These are phyloP conservation scores for Colletotrichum sp. DNA, from an alignment of 2,329 filamentous ascomycete species.

Conservation along the genomic window DNA sequence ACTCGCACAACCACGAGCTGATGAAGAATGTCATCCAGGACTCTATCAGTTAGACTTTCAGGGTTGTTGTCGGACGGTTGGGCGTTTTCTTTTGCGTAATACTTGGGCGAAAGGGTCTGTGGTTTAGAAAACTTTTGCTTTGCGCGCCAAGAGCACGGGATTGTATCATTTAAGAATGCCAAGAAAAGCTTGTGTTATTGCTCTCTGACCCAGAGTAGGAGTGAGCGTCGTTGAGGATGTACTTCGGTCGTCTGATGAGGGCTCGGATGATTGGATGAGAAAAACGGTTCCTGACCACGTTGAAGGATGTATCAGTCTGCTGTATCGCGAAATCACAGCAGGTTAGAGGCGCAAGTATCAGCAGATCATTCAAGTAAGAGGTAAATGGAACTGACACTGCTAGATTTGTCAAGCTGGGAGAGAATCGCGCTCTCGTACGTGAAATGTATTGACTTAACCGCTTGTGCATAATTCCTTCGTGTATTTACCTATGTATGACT, in stretches of 20 bases:
- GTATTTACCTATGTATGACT: no score
- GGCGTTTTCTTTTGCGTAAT: neutral
- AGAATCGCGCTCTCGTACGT: no score
- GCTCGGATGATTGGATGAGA: neutral
- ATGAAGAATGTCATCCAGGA: conserved; percentile 41
- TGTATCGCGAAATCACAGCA: no score
- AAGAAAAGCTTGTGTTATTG: neutral
- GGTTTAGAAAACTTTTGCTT: neutral
- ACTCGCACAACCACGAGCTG: conserved; percentile 43
- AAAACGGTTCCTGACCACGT: neutral
- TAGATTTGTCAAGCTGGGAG: no score
- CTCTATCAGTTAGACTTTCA: conserved; percentile 18
- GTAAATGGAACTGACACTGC: no score
- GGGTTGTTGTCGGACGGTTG: neutral
- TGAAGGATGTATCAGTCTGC: no score
- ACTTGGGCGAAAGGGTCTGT: neutral
- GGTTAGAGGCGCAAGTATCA: no score
- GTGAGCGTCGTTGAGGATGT: neutral
- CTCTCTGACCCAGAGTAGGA: no score
- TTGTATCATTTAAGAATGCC: neutral
- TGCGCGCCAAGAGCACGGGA: neutral
- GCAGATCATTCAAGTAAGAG: no score
- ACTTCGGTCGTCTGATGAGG: neutral
- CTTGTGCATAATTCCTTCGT: no score
- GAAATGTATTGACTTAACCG: no score